Percentiles rank a stretch among this genome's conserved stretches.
Conservation (phyloP, 495 filamentous ascomycete genomes). For the Oleoguttula mirabilis region DNA sequence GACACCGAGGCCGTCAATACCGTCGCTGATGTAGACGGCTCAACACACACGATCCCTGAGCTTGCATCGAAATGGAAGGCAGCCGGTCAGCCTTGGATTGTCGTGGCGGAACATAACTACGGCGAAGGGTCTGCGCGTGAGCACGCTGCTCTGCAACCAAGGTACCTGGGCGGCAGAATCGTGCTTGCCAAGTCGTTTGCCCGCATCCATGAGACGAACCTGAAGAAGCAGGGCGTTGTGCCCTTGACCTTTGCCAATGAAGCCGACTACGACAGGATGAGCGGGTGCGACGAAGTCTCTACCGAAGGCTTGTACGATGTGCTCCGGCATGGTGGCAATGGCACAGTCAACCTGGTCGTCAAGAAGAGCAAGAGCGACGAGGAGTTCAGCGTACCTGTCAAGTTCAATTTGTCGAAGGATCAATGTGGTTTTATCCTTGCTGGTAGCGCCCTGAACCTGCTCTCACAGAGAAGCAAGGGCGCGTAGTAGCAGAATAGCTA, state of each 20-base stretch:
- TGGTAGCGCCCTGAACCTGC: slow-evolving; percentile 82
- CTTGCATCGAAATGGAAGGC: slow-evolving; percentile 72
- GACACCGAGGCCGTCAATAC: slow-evolving; percentile 89
- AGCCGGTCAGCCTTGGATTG: slow-evolving; percentile 63
- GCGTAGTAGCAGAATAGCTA: too few relatives aligned
- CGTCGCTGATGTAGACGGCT: slow-evolving; percentile 67
- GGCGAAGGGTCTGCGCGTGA: slow-evolving; percentile 91
- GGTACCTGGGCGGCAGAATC: slow-evolving; percentile 79
- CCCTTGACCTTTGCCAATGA: slow-evolving; percentile 79
- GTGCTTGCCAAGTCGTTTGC: slow-evolving; percentile 89
- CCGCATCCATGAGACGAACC: slow-evolving; percentile 94
- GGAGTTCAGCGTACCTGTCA: slow-evolving; percentile 47
- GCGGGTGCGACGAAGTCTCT: slow-evolving; percentile 65
- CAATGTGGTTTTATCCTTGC: slow-evolving; percentile 86
- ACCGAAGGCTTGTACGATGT: slow-evolving; percentile 76
- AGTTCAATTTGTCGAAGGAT: slow-evolving; percentile 73
- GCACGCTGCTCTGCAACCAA: slow-evolving; percentile 91
- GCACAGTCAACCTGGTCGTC: slow-evolving; percentile 54
- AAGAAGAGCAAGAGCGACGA: slow-evolving; percentile 50
- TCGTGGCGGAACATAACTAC: slow-evolving; percentile 96
- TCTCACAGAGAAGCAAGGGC: slow-evolving; percentile 55
- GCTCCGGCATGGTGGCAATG: slow-evolving; percentile 58
- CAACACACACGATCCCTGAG: slow-evolving; percentile 59
- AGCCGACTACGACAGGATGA: slow-evolving; percentile 73
- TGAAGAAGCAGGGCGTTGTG: slow-evolving; percentile 98